Evolutionary conservation across 345 rosid genomes (phyloP).

Genomic region (Citrus sp.): DNA sequence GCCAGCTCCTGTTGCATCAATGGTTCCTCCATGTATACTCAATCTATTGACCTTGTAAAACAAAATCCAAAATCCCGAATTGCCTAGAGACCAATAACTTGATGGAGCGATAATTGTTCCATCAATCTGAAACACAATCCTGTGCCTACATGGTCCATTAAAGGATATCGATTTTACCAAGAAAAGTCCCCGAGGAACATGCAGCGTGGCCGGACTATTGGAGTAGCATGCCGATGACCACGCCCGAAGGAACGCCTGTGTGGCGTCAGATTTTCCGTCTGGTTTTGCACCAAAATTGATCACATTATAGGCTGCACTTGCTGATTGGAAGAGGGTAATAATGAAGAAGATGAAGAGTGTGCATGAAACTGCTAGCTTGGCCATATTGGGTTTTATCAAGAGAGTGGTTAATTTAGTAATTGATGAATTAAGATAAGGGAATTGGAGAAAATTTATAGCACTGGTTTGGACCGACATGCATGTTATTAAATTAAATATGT

Average conservation of each 20-base stretch:
- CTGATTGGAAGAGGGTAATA: neutral
- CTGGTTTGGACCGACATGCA: neutral
- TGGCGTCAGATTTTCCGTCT: constrained; percentile 7
- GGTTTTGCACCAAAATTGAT: constrained; percentile 13
- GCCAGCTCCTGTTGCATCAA: constrained; percentile 28
- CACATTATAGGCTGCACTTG: constrained; percentile 3
- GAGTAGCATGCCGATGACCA: constrained; percentile 7
- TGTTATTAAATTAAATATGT: neutral
- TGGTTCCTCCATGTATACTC: constrained; percentile 25
- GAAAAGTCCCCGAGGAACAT: constrained; percentile 18
- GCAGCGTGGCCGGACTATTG: neutral
- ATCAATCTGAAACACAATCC: constrained; percentile 15
- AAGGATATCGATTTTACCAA: constrained; percentile 16
- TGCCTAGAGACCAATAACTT: constrained; percentile 22
- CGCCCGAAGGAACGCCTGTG: neutral
- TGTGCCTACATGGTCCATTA: constrained; percentile 27
- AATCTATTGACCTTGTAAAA: constrained; percentile 20
- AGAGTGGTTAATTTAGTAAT: too few species aligned
- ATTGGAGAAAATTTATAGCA: neutral
- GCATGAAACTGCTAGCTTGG: constrained; percentile 2
- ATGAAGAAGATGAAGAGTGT: neutral
- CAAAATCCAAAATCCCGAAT: constrained; percentile 35
- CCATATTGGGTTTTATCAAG: neutral
- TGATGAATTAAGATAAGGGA: neutral
- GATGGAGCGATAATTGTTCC: constrained; percentile 31